These are phyloP conservation scores for Chaetomium sp. DNA, from an alignment of 2,329 filamentous ascomycete species.

Conservation along the genomic window DNA sequence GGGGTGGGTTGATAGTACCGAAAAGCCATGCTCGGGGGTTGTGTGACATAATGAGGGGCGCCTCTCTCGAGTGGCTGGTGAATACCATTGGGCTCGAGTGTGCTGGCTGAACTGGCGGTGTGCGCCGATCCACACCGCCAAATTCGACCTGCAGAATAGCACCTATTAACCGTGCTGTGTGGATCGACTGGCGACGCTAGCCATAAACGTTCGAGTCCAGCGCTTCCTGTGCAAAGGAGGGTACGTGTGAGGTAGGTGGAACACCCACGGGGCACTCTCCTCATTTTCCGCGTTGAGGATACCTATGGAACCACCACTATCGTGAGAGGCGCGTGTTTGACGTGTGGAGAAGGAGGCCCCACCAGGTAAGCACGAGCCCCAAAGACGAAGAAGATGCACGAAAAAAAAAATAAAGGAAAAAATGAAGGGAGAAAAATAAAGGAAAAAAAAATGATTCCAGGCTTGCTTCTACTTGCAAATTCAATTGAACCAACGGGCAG, in stretches of 20 bases:
- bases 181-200: neutral
- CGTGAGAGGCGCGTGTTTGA: neutral
- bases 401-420: too few relatives aligned
- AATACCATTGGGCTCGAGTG: slow-evolving; percentile 1
- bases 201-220: neutral
- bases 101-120: slow-evolving; percentile 9
- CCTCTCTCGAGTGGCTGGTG: slow-evolving; percentile 5
- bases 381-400: too few relatives aligned
- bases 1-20: slow-evolving; percentile 11
- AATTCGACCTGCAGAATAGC: neutral
- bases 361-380: too few relatives aligned
- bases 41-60: slow-evolving; percentile 2
- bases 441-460: too few relatives aligned
- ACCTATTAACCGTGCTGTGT: neutral
- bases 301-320: neutral
- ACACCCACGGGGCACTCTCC: neutral
- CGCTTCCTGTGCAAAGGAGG: neutral
- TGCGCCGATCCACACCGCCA: slow-evolving; percentile 13
- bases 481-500: too few relatives aligned
- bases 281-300: neutral
- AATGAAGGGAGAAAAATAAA: too few relatives aligned
- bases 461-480: too few relatives aligned
- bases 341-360: neutral
- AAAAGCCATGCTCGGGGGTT: slow-evolving; percentile 8
- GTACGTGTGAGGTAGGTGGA: neutral